Percentiles rank a stretch among this genome's conserved stretches.
Evolutionary conservation across 2,329 filamentous ascomycete genomes (phyloP).

Genomic region (Endocalyx cinctus): DNA sequence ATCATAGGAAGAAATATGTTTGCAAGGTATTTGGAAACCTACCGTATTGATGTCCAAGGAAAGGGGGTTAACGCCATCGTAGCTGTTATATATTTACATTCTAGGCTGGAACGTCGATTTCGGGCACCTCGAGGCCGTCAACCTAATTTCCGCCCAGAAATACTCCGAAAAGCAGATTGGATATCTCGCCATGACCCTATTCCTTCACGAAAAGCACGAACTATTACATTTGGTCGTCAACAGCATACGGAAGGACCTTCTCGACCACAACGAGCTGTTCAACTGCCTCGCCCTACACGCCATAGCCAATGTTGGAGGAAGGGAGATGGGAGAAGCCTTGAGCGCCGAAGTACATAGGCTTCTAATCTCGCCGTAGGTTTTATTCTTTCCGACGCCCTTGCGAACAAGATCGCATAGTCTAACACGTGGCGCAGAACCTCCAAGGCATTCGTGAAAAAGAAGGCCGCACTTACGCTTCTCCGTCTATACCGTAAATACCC

Average conservation of each 20-base stretch:
- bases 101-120: constrained; percentile 99
- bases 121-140: constrained; percentile 95
- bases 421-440: constrained; percentile 47
- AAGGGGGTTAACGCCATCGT: no score
- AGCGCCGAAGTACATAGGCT: constrained; percentile 89
- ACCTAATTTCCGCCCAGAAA: constrained; percentile 92
- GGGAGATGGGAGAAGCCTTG: constrained; percentile 94
- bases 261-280: constrained; percentile 94
- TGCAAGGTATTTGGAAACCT: constrained; percentile 68
- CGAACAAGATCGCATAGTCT: constrained; percentile 5
- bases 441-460: constrained; percentile 98
- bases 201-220: constrained; percentile 96
- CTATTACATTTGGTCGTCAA: constrained; percentile 94
- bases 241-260: constrained; percentile 92
- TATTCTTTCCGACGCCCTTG: not conserved
- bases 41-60: no score
- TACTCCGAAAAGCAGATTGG: constrained; percentile 99
- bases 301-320: constrained; percentile 93
- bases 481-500: constrained; percentile 93
- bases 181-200: constrained; percentile 94
- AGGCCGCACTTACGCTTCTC: constrained; percentile 88
- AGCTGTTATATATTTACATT: constrained; percentile 97
- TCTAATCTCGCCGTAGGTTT: constrained; percentile 82
- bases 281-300: constrained; percentile 96
- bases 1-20: constrained; percentile 99